Evolutionary conservation across 441 rosid species (phyloP).

Genomic region (Euphorbia schlechtendalii): DNA sequence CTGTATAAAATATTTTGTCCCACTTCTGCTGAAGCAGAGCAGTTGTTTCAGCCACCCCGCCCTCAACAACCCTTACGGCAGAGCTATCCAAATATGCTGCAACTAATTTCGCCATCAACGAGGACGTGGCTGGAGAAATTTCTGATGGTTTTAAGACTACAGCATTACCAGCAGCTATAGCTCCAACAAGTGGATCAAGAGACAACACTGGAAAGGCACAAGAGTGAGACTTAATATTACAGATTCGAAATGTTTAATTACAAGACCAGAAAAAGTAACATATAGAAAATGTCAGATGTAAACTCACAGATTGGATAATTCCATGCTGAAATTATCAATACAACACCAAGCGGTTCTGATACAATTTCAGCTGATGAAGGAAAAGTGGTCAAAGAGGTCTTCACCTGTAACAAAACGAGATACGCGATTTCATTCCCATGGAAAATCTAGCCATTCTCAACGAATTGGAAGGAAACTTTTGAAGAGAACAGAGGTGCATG

Average conservation of each 20-base stretch:
- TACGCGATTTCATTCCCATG: conserved; percentile 2
- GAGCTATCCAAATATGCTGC: conserved; percentile 51
- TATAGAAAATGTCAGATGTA: background rate
- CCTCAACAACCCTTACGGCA: conserved; percentile 56
- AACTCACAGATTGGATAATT: conserved; percentile 59
- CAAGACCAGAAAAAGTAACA: background rate
- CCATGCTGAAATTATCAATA: conserved; percentile 71
- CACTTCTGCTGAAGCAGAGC: conserved; percentile 70
- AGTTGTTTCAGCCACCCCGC: conserved; percentile 53
- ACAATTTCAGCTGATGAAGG: conserved; percentile 74
- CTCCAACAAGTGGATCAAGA: conserved; percentile 71
- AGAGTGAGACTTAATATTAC: conserved; percentile 5
- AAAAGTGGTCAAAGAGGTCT: conserved; percentile 54
- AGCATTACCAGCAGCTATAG: conserved; percentile 73
- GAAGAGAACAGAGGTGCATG: too few species aligned
- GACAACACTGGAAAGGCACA: conserved; percentile 41
- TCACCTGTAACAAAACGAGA: conserved; percentile 35
- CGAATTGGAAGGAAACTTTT: too few species aligned
- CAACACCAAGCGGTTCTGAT: conserved; percentile 69
- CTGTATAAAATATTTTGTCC: conserved; percentile 79
- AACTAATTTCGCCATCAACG: conserved; percentile 47
- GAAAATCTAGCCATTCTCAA: too few species aligned
- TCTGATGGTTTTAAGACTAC: conserved; percentile 71
- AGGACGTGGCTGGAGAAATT: conserved; percentile 55
- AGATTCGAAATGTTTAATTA: background rate